A percentile compares a stretch with the other conserved stretches of the same genome.
phyloP scores from a whole-genome alignment of 306 rosid genomes.

The Chamaecrista fasciculata region DNA sequence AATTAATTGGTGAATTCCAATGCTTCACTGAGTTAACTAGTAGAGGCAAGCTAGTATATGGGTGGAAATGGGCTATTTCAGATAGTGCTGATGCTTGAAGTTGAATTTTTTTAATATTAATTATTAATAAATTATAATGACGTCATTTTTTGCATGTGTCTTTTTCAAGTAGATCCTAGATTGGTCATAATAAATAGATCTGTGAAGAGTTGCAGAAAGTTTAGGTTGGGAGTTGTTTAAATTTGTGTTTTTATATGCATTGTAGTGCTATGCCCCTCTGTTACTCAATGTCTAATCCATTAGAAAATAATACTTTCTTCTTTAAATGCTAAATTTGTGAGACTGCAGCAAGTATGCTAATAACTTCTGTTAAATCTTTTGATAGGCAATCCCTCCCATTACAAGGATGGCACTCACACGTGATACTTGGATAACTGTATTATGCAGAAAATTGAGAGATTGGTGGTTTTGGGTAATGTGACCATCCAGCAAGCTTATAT shows the following conservation, averaged over 20 bases:
- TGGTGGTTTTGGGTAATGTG: conserved; percentile 99
- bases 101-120: neutral
- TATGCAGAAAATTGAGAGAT: conserved; percentile 97
- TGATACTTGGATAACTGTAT: conserved; percentile 91
- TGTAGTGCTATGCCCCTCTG: conserved; percentile 12
- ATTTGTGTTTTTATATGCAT: conserved; percentile 9
- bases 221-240: conserved; percentile 26
- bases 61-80: conserved; percentile 4
- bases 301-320: conserved; percentile 23
- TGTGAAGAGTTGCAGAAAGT: neutral
- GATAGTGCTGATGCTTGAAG: conserved; percentile 5
- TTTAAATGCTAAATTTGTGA: conserved; percentile 6
- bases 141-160: conserved; percentile 3
- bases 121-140: neutral
- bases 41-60: neutral
- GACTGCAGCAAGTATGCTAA: conserved; percentile 29
- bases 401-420: conserved; percentile 98
- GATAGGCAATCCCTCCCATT: conserved; percentile 95
- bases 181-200: neutral
- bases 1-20: neutral
- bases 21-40: neutral
- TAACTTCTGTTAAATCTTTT: conserved; percentile 31
- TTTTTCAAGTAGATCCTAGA: conserved; percentile 7
- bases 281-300: conserved; percentile 10
- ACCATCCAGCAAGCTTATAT: conserved; percentile 28